These are phyloP conservation scores for Penicillium sp. DNA, from an alignment of 2,329 filamentous ascomycete species.

Conservation along the genomic window DNA sequence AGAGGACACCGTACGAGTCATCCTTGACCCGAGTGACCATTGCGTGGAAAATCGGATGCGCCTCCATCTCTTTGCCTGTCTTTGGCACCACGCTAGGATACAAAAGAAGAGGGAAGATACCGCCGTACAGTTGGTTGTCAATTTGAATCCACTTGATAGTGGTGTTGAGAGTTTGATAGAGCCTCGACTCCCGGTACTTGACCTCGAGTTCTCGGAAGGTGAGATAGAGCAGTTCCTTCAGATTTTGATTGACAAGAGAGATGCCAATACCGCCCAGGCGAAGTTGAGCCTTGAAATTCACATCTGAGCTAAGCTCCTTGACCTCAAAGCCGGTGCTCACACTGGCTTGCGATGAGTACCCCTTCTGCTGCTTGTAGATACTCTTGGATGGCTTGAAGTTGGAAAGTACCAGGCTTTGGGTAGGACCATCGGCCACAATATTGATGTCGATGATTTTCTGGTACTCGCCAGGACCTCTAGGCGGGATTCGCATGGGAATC, in stretches of 20 bases:
- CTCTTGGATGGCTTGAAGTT: conserved; percentile 93
- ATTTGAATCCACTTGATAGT: conserved; percentile 98
- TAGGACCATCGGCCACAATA: conserved; percentile 89
- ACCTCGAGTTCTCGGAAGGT: conserved; percentile 87
- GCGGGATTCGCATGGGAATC: conserved; percentile 83
- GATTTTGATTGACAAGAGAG: conserved; percentile 84
- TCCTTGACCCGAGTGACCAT: conserved; percentile 95
- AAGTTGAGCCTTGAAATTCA: conserved; percentile 83
- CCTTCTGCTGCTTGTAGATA: conserved; percentile 66
- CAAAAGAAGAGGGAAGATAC: conserved; percentile 93
- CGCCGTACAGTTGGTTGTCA: conserved; percentile 96
- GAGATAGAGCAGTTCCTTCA: conserved; percentile 87
- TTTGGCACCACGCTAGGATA: conserved; percentile 98
- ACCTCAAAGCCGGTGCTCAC: conserved; percentile 76
- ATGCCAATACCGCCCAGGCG: conserved; percentile 85
- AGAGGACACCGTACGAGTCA: conserved; percentile 93
- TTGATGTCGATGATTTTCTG: conserved; percentile 95
- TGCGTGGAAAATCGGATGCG: conserved; percentile 87
- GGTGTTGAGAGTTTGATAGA: conserved; percentile 86
- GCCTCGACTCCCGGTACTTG: conserved; percentile 83
- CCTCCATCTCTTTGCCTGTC: conserved; percentile 90
- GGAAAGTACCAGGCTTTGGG: conserved; percentile 86
- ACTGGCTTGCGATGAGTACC: conserved; percentile 53
- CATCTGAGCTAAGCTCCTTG: conserved; percentile 80
- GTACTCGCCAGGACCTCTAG: conserved; percentile 54